A percentile compares a stretch with the other conserved stretches of the same genome.
Evolutionary conservation across 2,329 filamentous ascomycete genomes (phyloP).

Genomic region (Fusarium sp.): DNA sequence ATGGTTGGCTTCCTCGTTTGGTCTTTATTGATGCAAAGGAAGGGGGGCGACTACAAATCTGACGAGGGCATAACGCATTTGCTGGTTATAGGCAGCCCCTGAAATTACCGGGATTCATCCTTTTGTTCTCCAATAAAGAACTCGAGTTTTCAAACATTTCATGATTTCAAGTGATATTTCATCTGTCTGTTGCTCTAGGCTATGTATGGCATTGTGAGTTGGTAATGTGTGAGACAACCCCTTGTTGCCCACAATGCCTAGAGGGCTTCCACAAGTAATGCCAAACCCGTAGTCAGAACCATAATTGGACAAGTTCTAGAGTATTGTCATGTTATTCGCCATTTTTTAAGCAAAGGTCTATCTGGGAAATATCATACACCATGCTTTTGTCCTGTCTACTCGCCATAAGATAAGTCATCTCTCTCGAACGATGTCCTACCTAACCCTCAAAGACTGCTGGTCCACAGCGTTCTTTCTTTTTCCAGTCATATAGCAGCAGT

Average conservation of each 20-base stretch:
- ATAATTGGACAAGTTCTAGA: background rate
- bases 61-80: slow-evolving; percentile 55
- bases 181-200: background rate
- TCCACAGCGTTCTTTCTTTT: background rate
- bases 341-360: slow-evolving; percentile 12
- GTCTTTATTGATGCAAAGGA: slow-evolving; percentile 58
- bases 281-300: background rate
- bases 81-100: slow-evolving; percentile 55
- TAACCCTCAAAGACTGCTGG: background rate
- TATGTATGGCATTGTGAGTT: background rate
- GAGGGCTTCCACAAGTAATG: background rate
- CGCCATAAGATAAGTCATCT: background rate
- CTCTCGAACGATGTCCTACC: background rate
- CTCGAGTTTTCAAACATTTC: slow-evolving; percentile 47
- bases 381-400: slow-evolving; percentile 9
- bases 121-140: slow-evolving; percentile 57
- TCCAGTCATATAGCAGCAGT: background rate
- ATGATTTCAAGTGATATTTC: background rate
- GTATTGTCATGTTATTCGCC: background rate
- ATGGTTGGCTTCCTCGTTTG: slow-evolving; percentile 61
- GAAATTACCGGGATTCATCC: slow-evolving; percentile 56
- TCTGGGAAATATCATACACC: slow-evolving; percentile 17
- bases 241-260: background rate
- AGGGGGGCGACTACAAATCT: slow-evolving; percentile 51
- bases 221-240: background rate